Evolutionary conservation across 2,329 filamentous ascomycete genomes (phyloP), one percentile per base, ranked within the genome.

Genomic region (Cytospora chrysosperma): DNA sequence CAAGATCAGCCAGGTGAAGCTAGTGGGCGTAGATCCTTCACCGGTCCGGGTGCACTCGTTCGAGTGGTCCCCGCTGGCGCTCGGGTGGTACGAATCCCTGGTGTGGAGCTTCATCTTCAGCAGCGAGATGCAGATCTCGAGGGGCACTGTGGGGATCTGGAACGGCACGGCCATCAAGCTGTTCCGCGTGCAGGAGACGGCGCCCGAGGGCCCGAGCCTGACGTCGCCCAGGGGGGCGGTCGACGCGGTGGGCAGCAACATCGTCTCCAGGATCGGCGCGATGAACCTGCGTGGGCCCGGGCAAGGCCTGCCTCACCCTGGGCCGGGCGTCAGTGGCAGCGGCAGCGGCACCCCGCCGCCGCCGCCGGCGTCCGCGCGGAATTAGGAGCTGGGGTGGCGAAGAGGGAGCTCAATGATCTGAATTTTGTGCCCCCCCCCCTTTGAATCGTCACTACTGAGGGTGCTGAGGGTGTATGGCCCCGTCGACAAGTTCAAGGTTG

Each of bases 81-180:
- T 98, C 57, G 94, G 93, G 56, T 98, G 95, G 95, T 97, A 98
- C 75, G 92, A 97, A 75, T 94, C 92, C 6, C 81, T 98, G 15
- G 82, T 99, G 12, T 99, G 95, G 95, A 89, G 92, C 19, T 91
- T 97, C 70, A 87, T 97, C 59, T 98, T 97, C 74, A 88, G 90
- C 30, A 89, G 88, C 70, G 95, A 99, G 78, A 92, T 97, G 88
- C 87, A 93, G 63, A 86, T 94, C 30, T 86, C 89, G 0, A 93
- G 90, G 72, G 93, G 93, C 32, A 93, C 91, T 2, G 91, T 93
- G 34, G 94, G 95, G 9, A 88, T 97, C 1, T 99, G 95, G 94
- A 97, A 94, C 72, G 91, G 92, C 40, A 98, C 95, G 1, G 82
- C 82, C 2, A 92, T 99, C 74, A 90, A 89, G 73, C 81, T 99